These are phyloP conservation scores for Phytomonas serpens DNA, from an alignment of 208 protist species.

Conservation along the genomic window DNA sequence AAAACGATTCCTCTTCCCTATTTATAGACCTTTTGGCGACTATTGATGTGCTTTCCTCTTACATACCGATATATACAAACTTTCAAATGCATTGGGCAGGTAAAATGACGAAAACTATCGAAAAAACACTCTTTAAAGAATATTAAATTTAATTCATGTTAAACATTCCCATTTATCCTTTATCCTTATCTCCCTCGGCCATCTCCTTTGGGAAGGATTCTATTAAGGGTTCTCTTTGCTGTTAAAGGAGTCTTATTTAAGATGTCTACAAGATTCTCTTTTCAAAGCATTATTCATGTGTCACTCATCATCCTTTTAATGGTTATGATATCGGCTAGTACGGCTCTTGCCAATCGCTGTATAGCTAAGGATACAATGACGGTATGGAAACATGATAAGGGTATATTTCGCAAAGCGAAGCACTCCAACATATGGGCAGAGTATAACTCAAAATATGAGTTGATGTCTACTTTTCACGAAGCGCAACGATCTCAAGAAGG, in stretches of 20 bases:
- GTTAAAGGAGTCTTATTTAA: background rate
- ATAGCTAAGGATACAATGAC: constrained; percentile 2
- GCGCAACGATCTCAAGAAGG: constrained; percentile 20
- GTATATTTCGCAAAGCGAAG: constrained; percentile 28
- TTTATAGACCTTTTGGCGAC: background rate
- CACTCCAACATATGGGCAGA: constrained; percentile 36
- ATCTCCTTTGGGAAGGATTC: background rate
- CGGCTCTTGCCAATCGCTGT: constrained; percentile 1
- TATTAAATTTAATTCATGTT: background rate
- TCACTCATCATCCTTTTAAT: background rate
- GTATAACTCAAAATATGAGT: constrained; percentile 24
- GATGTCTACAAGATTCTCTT: background rate
- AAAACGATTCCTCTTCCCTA: background rate
- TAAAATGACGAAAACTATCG: background rate
- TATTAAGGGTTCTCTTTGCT: background rate
- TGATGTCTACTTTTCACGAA: constrained; percentile 35
- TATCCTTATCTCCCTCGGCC: background rate
- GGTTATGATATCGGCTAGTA: constrained; percentile 2
- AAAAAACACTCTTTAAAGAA: background rate
- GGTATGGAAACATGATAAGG: constrained; percentile 57
- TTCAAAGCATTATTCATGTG: background rate
- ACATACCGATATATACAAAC: background rate
- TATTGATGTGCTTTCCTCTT: background rate
- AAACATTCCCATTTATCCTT: background rate
- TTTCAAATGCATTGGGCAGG: background rate